Evolutionary conservation across 495 filamentous ascomycete species (phyloP), one percentile per base, ranked within the genome.

Genomic region (Bathelium albidoporum): DNA sequence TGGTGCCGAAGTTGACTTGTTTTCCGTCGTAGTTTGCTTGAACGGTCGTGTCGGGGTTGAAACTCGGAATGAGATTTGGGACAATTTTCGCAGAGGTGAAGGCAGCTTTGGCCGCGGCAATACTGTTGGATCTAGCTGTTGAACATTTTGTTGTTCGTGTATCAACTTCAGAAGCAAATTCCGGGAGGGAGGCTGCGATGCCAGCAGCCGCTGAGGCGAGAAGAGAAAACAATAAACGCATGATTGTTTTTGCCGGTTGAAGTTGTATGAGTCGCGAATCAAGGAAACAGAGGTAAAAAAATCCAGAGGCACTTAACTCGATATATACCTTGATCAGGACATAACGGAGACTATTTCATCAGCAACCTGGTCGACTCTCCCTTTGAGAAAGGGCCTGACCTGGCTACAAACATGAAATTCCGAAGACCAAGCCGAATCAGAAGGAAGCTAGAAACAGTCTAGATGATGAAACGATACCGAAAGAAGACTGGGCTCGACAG

Each of bases 31-130:
- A 68, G 32, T 16, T 41, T 7, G 31, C 66, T 12, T 63, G 58
- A 32, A 68, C 62, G 16, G 34, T 39, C 43, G 64, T 45, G 18
- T 32, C 62, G 4, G 66, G 66, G n/a, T 59, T 29, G 34, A 67
- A 58, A n/a, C 29, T 36, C 1, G 65, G 65, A 12, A 67, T 59
- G 18, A 64, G 32, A 10, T 58, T 44, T 12, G 65, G 58, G 5
- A 67, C 65, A 0, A 67, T 24, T 28, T 62, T 41, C 5, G 62
- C 44, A 18, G 31, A 28, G 10, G 63, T 61, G 59, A 67, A 67
- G 12, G 58, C 39, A 55, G 49, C 20, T 55, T 55, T 29, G 9
- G 49, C 49, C 20, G 49, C 49, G 5, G 49, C 49, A 9, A 55
- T 24, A 20, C 24, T 29, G 49, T 55, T 16, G 0, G 49, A 9